These are phyloP conservation scores for Clohesyomyces aquaticus DNA, from an alignment of 495 filamentous ascomycete genomes.

Conservation along the genomic window DNA sequence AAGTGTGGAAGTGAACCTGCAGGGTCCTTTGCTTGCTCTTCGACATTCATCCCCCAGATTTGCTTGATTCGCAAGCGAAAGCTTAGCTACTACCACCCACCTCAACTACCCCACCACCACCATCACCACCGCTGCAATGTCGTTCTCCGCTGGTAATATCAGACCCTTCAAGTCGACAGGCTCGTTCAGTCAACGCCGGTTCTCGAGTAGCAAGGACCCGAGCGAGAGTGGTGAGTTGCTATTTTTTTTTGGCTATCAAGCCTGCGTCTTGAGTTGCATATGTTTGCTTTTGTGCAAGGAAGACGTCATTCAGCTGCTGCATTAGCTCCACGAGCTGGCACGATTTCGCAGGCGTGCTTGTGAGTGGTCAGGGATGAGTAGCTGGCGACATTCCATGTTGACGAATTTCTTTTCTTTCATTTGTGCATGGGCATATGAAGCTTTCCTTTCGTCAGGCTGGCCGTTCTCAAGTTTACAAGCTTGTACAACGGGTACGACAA, in stretches of 20 bases:
- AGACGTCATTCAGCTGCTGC: neutral
- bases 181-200: slow-evolving; percentile 35
- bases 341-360: neutral
- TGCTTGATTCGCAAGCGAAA: neutral
- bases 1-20: neutral
- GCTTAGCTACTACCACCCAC: neutral
- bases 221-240: slow-evolving; percentile 41
- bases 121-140: slow-evolving; percentile 30
- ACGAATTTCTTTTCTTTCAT: too few species aligned
- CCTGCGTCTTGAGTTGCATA: too few species aligned
- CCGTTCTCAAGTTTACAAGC: too few species aligned
- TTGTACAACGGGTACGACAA: too few species aligned
- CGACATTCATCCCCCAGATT: neutral
- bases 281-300: too few species aligned
- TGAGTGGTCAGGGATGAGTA: neutral
- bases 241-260: too few species aligned
- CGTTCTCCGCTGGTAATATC: slow-evolving; percentile 34
- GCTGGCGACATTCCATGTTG: too few species aligned
- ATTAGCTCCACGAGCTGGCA: too few species aligned
- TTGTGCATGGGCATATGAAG: too few species aligned
- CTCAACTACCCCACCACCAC: too few species aligned
- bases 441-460: too few species aligned
- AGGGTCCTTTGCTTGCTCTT: neutral
- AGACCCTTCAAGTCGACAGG: slow-evolving; percentile 23
- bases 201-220: slow-evolving; percentile 38